A percentile compares a stretch with the other conserved stretches of the same genome.
These are phyloP conservation scores for Peronospora destructor DNA, from an alignment of 352 stramenopile genomes.

Conservation along the genomic window DNA sequence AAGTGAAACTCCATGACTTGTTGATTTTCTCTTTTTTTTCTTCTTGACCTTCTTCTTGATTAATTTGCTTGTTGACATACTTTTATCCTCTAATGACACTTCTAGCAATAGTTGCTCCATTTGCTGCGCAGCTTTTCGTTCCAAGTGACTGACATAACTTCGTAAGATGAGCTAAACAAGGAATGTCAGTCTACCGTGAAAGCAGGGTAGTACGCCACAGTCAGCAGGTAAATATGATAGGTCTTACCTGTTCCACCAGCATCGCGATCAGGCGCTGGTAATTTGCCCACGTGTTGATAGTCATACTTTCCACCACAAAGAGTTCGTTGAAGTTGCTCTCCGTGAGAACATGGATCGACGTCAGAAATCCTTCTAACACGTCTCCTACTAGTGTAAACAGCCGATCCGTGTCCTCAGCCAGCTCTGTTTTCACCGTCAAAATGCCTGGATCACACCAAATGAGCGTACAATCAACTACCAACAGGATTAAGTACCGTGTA, in stretches of 20 bases:
- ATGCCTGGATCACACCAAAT: conserved; percentile 36
- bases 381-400: conserved; percentile 59
- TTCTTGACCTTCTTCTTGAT: conserved; percentile 40
- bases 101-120: conserved; percentile 73
- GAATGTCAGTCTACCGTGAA: background rate
- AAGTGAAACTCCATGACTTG: background rate
- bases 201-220: background rate
- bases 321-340: conserved; percentile 59
- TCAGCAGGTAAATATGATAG: background rate
- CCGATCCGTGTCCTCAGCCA: conserved; percentile 58
- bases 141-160: conserved; percentile 62
- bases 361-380: conserved; percentile 59
- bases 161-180: conserved; percentile 58
- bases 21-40: conserved; percentile 35
- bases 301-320: conserved; percentile 73
- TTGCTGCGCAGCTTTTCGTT: conserved; percentile 58
- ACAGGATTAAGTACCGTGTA: conserved; percentile 2
- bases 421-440: conserved; percentile 78
- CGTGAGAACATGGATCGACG: conserved; percentile 52
- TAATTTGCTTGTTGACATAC: conserved; percentile 1
- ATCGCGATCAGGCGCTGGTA: conserved; percentile 81
- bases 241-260: conserved; percentile 63
- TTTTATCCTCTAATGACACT: conserved; percentile 34
- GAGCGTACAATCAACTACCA: conserved; percentile 1
- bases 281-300: conserved; percentile 75